Evolutionary conservation across 495 filamentous ascomycete genomes (phyloP).

Genomic region (Daldinia loculata): DNA sequence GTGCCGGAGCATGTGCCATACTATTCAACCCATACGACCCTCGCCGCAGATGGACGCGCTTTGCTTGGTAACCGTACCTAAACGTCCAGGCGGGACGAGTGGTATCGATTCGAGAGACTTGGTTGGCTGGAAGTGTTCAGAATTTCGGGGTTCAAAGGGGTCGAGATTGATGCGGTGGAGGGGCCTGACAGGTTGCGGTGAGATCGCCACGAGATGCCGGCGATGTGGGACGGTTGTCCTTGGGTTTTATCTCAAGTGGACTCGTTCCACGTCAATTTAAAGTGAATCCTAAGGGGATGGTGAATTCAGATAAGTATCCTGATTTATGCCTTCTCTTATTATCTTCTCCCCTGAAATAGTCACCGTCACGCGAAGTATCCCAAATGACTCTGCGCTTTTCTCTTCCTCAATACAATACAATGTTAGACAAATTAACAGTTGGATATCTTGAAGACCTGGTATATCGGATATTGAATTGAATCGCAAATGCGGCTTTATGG

Average conservation of each 20-base stretch:
- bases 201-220: conserved; percentile 25
- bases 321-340: conserved; percentile 16
- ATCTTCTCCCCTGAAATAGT: conserved; percentile 22
- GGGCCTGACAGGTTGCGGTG: conserved; percentile 20
- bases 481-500: conserved; percentile 25
- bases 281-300: conserved; percentile 4
- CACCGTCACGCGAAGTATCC: conserved; percentile 23
- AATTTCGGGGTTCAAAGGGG: conserved; percentile 4
- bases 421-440: conserved; percentile 14
- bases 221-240: conserved; percentile 17
- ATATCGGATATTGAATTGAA: conserved; percentile 19
- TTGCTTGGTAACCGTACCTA: conserved; percentile 12
- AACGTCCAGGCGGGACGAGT: conserved; percentile 11
- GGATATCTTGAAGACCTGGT: conserved; percentile 9
- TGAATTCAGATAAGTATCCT: not conserved
- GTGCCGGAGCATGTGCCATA: conserved; percentile 60
- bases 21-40: conserved; percentile 53
- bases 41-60: conserved; percentile 14
- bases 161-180: conserved; percentile 13
- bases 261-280: conserved; percentile 11
- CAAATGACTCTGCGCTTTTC: conserved; percentile 13
- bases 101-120: conserved; percentile 13
- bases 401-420: conserved; percentile 12
- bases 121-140: conserved; percentile 2
- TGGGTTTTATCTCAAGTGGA: conserved; percentile 22